Evolutionary conservation across 805 yeast species (phyloP), one percentile per base, ranked within the genome.

Genomic region (Candida methanosorbosa): DNA sequence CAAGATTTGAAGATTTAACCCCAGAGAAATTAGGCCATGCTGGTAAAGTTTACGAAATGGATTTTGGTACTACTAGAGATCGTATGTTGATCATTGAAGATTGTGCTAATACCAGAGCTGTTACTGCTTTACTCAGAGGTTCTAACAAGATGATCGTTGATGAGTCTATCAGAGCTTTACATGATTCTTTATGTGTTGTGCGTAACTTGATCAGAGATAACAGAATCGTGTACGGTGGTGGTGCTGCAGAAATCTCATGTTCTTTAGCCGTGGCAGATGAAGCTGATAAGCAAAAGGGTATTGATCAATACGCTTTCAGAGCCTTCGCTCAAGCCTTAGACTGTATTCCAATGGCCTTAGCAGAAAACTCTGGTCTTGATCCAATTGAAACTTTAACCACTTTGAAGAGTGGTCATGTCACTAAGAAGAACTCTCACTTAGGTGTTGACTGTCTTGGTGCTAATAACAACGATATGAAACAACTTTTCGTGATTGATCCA

Each of bases 151-250:
- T 92, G 98, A 86, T 94, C 50, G 90, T 85, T 21, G 98, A 90
- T 52, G 99, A 92, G 65, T 94, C 96, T 34, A 76, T 84, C 45
- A 81, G 99, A 59, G 97, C 98, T 1, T 69, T 92, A 39, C 97
- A 92, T 52, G 99, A 92, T 57, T 84, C 98, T 8, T 66, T 92
- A 38, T 90, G 98, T 65, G 99, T 94, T 30, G 98, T 92, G 20
- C 82, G 98, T 65, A 94, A 92, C 63, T 73, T 92, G 56, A 81
- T 94, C 34, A 76, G 80, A 50, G 97, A 94, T 59, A 81, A 78
- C 56, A 75, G 96, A 59, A 85, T 92, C 30, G 97, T 94, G n/a
- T 92, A 92, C 54, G 99, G 99, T 43, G 99, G 99, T 49, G 99
- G 99, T 46, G 95, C 98, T 17, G 94, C 97, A 25, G 99, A 92